Evolutionary conservation across 768 basidiomycete genomes (phyloP), one percentile per base, ranked within the genome.

Genomic region (Coprinopsis cinerea): DNA sequence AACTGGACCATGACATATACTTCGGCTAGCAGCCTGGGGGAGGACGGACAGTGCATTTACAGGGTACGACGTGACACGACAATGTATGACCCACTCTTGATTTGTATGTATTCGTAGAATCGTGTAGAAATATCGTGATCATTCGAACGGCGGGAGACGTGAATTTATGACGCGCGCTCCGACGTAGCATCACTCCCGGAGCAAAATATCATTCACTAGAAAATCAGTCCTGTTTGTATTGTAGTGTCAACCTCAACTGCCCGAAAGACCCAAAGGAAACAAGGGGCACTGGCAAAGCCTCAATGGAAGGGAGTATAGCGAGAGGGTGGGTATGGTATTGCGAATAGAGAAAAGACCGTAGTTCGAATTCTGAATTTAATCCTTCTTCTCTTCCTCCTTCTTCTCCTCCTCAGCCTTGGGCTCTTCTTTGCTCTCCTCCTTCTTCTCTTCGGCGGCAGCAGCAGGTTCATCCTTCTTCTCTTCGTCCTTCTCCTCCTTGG

Each of bases 381-480:
- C 50, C 25, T 57, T 59, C 34, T 57, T 51, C 48, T 61, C 63
- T 42, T 67, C 66, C 41, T 62, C 61, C 45, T 60, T 52, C 52
- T 64, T 42, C 15, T 66, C 53, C 49, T 66, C 59, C 43, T 62
- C 48, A 6, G 64, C 61, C 45, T 60, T 52, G 51, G 63, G 40
- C 15, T 66, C 53, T 49, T 66, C 59, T 15, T 32, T 32, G 30
- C 42, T 61, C 48, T 61, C 56, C 60, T 63, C 64, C 53, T 59
- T 53, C 20, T 59, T 52, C 36, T 59, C 58, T 17, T 58, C 67
- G 40, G 60, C 39, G 46, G 59, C 63, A 25, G 63, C 62, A 11
- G 57, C 66, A 42, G 65, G 59, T 44, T 69, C 67, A 4, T 58
- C 62, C 30, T 64, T 62, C 17, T 59, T 55, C 18, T 68, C 55